Evolutionary conservation across 495 filamentous ascomycete species (phyloP).

Genomic region (Sabuloglossum arenarium): DNA sequence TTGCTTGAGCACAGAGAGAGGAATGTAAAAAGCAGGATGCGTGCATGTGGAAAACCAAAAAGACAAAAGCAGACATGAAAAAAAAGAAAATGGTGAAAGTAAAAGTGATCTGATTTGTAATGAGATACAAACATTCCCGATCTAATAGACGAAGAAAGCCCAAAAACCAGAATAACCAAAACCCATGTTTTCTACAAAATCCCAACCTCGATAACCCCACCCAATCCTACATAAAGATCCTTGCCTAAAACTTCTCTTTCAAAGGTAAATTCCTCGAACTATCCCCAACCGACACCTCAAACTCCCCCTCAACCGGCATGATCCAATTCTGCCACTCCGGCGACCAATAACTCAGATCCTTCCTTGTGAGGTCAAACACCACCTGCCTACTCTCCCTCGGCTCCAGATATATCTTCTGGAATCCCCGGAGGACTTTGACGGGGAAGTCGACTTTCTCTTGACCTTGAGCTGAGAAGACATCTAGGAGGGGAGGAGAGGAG

Average conservation of each 20-base stretch:
- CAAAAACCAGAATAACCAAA: too few relatives aligned
- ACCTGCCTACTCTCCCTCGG: constrained; percentile 36
- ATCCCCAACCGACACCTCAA: constrained; percentile 35
- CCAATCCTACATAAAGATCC: too few relatives aligned
- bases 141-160: too few relatives aligned
- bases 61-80: too few relatives aligned
- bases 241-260: neutral
- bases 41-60: too few relatives aligned
- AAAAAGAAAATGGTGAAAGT: too few relatives aligned
- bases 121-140: too few relatives aligned
- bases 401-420: constrained; percentile 49
- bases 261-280: constrained; percentile 14
- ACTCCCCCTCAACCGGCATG: constrained; percentile 36
- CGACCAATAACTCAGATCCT: constrained; percentile 78
- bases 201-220: too few relatives aligned
- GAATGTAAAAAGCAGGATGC: too few relatives aligned
- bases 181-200: too few relatives aligned
- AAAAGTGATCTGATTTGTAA: too few relatives aligned
- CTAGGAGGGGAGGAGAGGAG: neutral
- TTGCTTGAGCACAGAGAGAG: too few relatives aligned
- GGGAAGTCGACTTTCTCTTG: constrained; percentile 49
- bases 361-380: constrained; percentile 49
- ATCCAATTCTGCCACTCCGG: constrained; percentile 64
- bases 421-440: constrained; percentile 50
- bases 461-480: constrained; percentile 16